Base-by-base conservation (phyloP, 495 filamentous ascomycete genomes). In the Ramalina intermedia region DNA sequence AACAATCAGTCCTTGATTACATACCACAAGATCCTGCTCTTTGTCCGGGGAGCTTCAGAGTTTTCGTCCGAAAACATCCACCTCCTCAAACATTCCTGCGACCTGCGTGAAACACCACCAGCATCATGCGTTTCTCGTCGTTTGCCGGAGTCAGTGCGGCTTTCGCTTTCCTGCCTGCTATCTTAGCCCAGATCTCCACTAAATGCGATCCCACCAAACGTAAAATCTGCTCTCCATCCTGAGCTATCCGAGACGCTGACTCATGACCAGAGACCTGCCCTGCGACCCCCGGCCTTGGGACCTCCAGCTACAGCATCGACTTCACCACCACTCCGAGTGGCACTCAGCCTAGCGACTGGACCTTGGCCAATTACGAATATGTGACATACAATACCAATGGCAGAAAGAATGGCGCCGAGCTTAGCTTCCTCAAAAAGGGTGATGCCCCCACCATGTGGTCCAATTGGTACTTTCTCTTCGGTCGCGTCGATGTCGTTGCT, bases 381-480 rank as follows among this genome's bases (percentile, higher is more conserved):
- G 50, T 51, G 14, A 44, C 23, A 55, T 61, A 55, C 5, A 68
- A 87, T 49, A 65, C 54, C 27, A 84, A 74, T 51, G 69, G 67
- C 27, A 55, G 58, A 20, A 61, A 74, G 43, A 55, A 71, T 13
- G 81, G 81, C 35, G 82, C 80, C 29, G 73, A 72, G 46, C 85
- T 93, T 71, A 83, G 75, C 43, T 75, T 94, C 61, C 63, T 58
- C 57, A 78, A 86, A 66, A 65, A 73, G 51, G 76, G 77, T 50
- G 81, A 91, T 56, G 76, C 82, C 3, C 84, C 86, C 14, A 87
- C 84, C 33, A 77, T 93, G 54, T 68, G 75, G 43, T 75, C 82
- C 36, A 71, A 80, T 51, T 85, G 80, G 60, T 85, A 84, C 68
- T 76, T 90, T 69, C 80, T 88, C 66, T 88, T 81, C 55, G 87